These are phyloP conservation scores for Fusarium drepaniforme DNA, from an alignment of 2,329 filamentous ascomycete species.

Conservation along the genomic window DNA sequence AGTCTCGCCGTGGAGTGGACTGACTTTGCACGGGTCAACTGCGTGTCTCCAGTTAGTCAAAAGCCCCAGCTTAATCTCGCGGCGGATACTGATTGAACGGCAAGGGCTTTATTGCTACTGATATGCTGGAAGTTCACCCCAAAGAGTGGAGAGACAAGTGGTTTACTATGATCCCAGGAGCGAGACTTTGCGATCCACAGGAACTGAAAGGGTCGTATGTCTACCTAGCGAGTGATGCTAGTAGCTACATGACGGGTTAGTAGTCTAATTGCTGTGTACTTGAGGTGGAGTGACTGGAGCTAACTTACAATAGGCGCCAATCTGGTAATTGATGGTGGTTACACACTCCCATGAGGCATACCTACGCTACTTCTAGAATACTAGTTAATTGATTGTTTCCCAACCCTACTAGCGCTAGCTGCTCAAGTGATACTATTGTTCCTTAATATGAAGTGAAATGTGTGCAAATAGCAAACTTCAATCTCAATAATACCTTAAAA, in stretches of 20 bases:
- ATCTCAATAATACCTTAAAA: background rate
- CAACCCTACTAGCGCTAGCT: background rate
- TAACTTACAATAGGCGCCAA: background rate
- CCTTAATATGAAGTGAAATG: background rate
- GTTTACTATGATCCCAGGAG: slow-evolving; percentile 34
- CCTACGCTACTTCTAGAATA: background rate
- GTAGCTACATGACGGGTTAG: slow-evolving; percentile 55
- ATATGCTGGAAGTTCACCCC: slow-evolving; percentile 39
- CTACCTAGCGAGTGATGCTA: slow-evolving; percentile 54
- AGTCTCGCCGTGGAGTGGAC: slow-evolving; percentile 58
- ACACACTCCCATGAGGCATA: background rate
- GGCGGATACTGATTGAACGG: background rate
- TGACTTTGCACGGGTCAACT: slow-evolving; percentile 56
- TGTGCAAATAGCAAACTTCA: background rate
- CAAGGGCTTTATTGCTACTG: slow-evolving; percentile 38
- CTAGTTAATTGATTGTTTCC: background rate
- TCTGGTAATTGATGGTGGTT: background rate
- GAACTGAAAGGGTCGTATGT: slow-evolving; percentile 53
- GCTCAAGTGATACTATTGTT: background rate
- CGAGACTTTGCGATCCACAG: slow-evolving; percentile 45
- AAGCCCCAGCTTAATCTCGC: background rate
- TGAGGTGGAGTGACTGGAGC: background rate
- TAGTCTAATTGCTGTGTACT: background rate
- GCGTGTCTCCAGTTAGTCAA: slow-evolving; percentile 50
- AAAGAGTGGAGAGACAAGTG: slow-evolving; percentile 38